Evolutionary conservation across 176 grass and related monocot species (phyloP).

Genomic region (Secale cereale): DNA sequence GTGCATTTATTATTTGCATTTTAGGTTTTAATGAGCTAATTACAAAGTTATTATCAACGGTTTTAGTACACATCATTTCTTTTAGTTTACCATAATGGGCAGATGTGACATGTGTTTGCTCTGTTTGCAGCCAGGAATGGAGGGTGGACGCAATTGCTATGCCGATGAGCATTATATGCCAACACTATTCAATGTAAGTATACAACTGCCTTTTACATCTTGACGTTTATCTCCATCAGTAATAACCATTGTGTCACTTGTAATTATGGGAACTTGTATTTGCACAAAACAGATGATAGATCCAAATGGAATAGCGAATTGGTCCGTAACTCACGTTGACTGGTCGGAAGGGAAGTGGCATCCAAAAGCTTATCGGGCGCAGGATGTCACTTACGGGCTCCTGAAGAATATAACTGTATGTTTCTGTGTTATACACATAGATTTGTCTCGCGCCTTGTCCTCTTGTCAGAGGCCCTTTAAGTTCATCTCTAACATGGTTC

Average conservation of each 20-base stretch:
- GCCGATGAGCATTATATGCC: conserved; percentile 98
- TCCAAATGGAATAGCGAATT: conserved; percentile 83
- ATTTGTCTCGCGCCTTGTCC: neutral
- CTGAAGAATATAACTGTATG: conserved; percentile 88
- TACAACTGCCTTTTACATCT: neutral
- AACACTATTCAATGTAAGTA: conserved; percentile 79
- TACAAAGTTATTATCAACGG: neutral
- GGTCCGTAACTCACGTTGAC: conserved; percentile 96
- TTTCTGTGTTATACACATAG: neutral
- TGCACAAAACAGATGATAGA: conserved; percentile 68
- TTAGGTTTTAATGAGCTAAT: neutral
- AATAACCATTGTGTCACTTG: neutral
- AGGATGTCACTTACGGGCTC: conserved; percentile 69
- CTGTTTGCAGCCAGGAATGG: conserved; percentile 73
- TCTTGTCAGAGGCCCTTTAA: neutral
- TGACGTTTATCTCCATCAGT: conserved; percentile 7
- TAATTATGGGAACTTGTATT: conserved; percentile 17
- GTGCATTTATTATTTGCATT: neutral
- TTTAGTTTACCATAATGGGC: neutral
- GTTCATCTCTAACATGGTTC: neutral
- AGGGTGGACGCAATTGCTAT: conserved; percentile 90
- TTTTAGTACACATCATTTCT: neutral
- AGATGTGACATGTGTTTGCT: neutral
- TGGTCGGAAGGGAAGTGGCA: conserved; percentile 99
- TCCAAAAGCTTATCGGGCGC: conserved; percentile 82